Evolutionary conservation across 2,329 filamentous ascomycete genomes (phyloP).

Genomic region (Neofusicoccum ribis): DNA sequence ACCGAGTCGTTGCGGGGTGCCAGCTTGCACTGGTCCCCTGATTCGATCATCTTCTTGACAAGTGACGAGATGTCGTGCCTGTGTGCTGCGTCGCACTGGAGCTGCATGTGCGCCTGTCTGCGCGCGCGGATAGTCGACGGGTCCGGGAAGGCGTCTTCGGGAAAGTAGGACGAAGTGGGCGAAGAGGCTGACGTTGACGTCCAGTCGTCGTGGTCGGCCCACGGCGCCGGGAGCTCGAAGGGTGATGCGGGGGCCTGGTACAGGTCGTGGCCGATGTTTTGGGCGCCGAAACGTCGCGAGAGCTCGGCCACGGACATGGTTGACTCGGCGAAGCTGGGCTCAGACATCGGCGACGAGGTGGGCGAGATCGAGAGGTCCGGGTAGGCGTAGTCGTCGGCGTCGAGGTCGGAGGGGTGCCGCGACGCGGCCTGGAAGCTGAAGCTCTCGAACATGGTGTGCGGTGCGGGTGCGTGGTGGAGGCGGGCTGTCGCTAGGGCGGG

Average conservation of each 20-base stretch:
- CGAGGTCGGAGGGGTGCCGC: slow-evolving; percentile 23
- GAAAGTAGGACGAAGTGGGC: slow-evolving; percentile 12
- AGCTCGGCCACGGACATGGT: slow-evolving; percentile 18
- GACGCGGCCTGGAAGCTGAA: slow-evolving; percentile 41
- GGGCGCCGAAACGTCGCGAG: slow-evolving; percentile 17
- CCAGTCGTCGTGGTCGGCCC: slow-evolving; percentile 12
- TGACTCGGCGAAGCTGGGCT: background rate
- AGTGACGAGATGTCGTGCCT: slow-evolving; percentile 44
- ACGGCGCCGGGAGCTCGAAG: slow-evolving; percentile 5
- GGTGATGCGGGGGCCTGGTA: background rate
- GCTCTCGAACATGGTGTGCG: slow-evolving; percentile 35
- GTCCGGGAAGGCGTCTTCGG: background rate
- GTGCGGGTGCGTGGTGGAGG: background rate
- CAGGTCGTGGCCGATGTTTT: slow-evolving; percentile 7
- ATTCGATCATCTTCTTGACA: slow-evolving; percentile 43
- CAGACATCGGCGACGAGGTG: slow-evolving; percentile 16
- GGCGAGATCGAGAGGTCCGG: slow-evolving; percentile 13
- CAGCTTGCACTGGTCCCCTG: slow-evolving; percentile 42
- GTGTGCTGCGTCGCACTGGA: slow-evolving; percentile 43
- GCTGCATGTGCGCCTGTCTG: slow-evolving; percentile 41
- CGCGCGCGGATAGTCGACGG: slow-evolving; percentile 38
- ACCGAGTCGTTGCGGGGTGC: slow-evolving; percentile 21
- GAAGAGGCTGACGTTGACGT: slow-evolving; percentile 9
- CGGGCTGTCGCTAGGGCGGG: background rate
- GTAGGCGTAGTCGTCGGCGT: slow-evolving; percentile 14